Base-by-base conservation (phyloP, 2,329 filamentous ascomycete genomes). In the Penicillium sp. region DNA sequence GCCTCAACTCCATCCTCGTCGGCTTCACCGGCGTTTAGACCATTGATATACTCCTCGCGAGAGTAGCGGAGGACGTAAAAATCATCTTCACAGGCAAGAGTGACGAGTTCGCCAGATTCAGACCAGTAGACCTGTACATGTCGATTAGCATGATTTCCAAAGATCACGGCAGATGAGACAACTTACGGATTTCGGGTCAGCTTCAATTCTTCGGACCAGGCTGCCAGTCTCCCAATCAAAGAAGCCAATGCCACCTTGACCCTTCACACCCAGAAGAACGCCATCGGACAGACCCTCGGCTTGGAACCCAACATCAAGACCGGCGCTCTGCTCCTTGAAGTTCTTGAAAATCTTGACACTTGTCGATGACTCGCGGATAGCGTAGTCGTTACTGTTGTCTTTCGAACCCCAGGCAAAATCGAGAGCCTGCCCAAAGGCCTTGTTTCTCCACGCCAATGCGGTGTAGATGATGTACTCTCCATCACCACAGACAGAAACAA, bases 391-490 rank as follows among this genome's bases (percentile, higher is more conserved):
- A 78, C 91, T 96, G 77, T 97, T 96, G 56, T 97, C 93, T 76
- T 96, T 97, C 42, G 90, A 90, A 0, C 89, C 93, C 94, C 94
- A 99, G 11, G 90, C 92, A 73, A 99, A 99, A 76, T 99, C 94
- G 50, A 97, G 79, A 7, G 93, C 94, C 38, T 90, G 92, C 22
- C 94, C 94, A 69, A 99, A 99, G 4, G 91, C 91, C 79, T 97
- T 97, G 77, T 99, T 97, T 72, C 94, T 87, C 84, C 95, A 96
- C 3, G 93, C 93, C 56, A 97, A 83, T 53, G 94, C 92, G 28
- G 94, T 97, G 79, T 97, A 97, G 68, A 97, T 96, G 73, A 97
- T 97, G 78, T 97, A 99, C 76, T 99, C 94, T 60, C 94, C 94
- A 72, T 99, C 94, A 63, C 94, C 94, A 63, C 93, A 97, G 2